Evolutionary conservation across 2,329 filamentous ascomycete genomes (phyloP), one percentile per base, ranked within the genome.

Genomic region (Blastomyces percursus): DNA sequence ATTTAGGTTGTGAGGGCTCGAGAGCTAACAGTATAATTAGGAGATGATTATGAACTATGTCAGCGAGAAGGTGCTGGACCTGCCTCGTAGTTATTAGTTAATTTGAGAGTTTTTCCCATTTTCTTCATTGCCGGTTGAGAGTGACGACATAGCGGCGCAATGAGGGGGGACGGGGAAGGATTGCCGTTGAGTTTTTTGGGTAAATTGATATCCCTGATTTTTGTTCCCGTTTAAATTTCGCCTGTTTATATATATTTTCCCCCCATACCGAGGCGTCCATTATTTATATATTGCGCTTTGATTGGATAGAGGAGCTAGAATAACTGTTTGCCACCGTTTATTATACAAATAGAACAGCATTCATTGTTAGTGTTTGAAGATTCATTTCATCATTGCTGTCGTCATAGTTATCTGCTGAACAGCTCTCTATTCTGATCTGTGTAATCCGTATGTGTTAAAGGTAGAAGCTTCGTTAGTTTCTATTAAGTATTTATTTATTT

Each of bases 11-110:
- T 32, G 24, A 16, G 48, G 21, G 6, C 1, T 19, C 24, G 14
- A 19, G 8, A 44, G 46, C 32, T 62, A 54, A 52, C 55, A 16
- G 19, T 52, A 14, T 44, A 35, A 38, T 30, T 72, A 81, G 61
- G 81, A 78, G 66, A 78, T 78, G 76, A 77, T 78, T 38, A 66
- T 75, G 66, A 78, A 77, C 63, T 78, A 76, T 63, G 71, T 79
- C 14, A 75, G 76, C 56, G 76, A 79, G 67, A 77, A 76, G 66
- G 75, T 77, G 7, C 66, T 79, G 27, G 73, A 74, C 11, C 63
- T 79, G 58, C 77, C 77, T 14, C 69, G 74, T 50, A 78, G 76
- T 60, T 79, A 79, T 62, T 79, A 72, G 66, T 27, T 61, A 38
- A 63, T 27, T 55, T 16, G 46, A 50, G 52, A 19, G 24, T 5